Base-by-base conservation (phyloP, 176 grass and related monocot species). In the Ampelocalamus luodianensis region DNA sequence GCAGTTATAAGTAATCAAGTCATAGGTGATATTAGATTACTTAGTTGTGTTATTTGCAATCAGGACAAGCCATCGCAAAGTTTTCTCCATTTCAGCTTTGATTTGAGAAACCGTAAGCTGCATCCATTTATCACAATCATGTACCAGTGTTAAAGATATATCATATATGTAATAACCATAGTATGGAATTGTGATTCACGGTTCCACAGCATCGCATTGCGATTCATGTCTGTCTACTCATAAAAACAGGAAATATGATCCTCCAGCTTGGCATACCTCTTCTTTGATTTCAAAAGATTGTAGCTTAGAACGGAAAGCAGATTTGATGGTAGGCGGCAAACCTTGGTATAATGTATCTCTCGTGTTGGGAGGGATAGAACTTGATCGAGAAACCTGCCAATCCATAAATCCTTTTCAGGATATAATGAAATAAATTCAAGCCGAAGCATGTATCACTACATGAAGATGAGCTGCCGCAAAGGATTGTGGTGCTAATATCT, bases 71-170 rank as follows among this genome's bases (percentile, higher is more conserved):
- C 96, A 99, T 71, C 88, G 86, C 68, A 99, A 59, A 36, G 86
- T 94, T 64, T 99, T 99, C 71, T 94, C 93, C 90, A 99, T 99
- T 89, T 99, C 96, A 60, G 87, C 88, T 94, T 96, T 99, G 74
- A 96, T 96, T 89, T 92, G 91, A 71, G 81, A 67, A 78, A 78
- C 74, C 70, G 78, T 86, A 87, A 96, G 81, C 96, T 99, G 93
- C 88, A 94, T 81, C 32, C 54, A 87, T 88, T 78, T 82, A 88
- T 49, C 39, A 74, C 20, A 85, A 85, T 53, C 76, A 83, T 53
- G 39, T 58, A 71, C 37, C 56, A 48, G 29, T 83, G 70, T 84
- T 81, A 76, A 51, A 65, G 51, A 65, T 46, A 50, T 34, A 54
- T 50, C 20, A 56, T 54, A 78, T 27, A 64, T 32, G 60, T 55